Base-by-base conservation (phyloP, 169 alveolate genomes). In the Cryptosporidium baileyi region DNA sequence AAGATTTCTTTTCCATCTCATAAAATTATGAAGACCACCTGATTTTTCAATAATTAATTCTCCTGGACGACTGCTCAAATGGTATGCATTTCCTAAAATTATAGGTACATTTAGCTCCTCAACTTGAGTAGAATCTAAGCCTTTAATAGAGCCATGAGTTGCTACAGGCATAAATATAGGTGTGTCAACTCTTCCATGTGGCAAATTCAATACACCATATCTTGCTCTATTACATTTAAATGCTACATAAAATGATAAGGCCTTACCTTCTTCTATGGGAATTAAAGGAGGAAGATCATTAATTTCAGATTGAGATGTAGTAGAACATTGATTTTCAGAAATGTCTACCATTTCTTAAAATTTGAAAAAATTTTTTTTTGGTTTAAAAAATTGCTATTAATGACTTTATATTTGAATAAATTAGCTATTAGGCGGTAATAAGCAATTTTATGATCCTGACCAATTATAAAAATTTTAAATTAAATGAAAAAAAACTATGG, bases 121-220 rank as follows among this genome's bases (percentile, higher is more conserved):
- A 91, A 93, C 91, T 63, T 93, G 91, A 26, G 90, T 81, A 0
- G 94, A 62, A 38, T 89, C 67, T 28, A 95, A 51, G 2, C 97
- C 98, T 90, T 96, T 97, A 90, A 97, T 93, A 19, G 98, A 94
- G 43, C 98, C 99, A 89, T 97, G 96, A 17, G 99, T 98, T 8
- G 99, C 99, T 17, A 98, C 99, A 17, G 99, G 99, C 99, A 98
- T 98, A 89, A 97, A 98, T 0, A 97, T 94, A 11, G 99, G 99
- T 9, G 99, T 97, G 47, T 91, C 85, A 3, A 98, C 99, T 38
- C 89, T 91, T 11, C 99, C 99, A 91, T 96, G 98, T 22, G 99
- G 99, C 59, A 97, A 91, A 15, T 94, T 91, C 67, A 98, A 63
- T 36, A 93, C 90, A 2, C 98, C 93, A 30, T 98, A 96, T 24